Base-by-base conservation (phyloP, 148 eudicot genomes). In the Chenopodium suecicum region DNA sequence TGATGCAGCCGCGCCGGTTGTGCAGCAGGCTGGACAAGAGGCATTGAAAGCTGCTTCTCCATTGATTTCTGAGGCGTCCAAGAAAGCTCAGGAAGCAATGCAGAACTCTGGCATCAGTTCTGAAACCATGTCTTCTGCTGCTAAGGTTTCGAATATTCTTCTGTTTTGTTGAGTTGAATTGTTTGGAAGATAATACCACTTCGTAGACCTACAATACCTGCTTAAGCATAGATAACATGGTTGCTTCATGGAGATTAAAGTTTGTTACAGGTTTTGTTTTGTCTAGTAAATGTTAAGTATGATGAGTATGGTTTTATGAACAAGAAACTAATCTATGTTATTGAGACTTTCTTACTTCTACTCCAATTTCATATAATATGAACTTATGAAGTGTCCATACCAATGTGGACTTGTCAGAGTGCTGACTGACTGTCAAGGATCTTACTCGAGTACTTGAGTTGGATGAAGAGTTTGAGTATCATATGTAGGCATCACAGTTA, bases 71-170 rank as follows among this genome's bases (percentile, higher is more conserved):
- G 98, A 94, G 78, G 98, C 92, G 16, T 85, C 95, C 0, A 92
- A 91, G 86, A 92, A 91, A 86, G 99, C 97, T 37, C 97, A 92
- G 84, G 95, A 92, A 75, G 95, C 93, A 13, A 90, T 96, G 73
- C 89, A 92, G 87, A 92, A 90, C 80, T 89, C 98, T 7, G 99
- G 99, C 20, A 82, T 96, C 23, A 90, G 93, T 75, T 81, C 93
- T 32, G 85, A 92, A 41, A 88, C 97, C 20, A 87, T 95, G 70
- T 19, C 89, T 10, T 79, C 89, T 83, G 98, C 97, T 82, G 95
- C 95, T 81, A 94, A 92, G 98, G 99, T 94, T 82, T 70, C 60
- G 6, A 66, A 2, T n/a, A 0, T 29, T 77, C 41, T 64, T 74
- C 22, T 50, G 46, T 70, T n/a, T 22, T 23, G 41, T 46, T 78